These are phyloP conservation scores for Acacia melanoxylon DNA, from an alignment of 306 rosid species.

Conservation along the genomic window DNA sequence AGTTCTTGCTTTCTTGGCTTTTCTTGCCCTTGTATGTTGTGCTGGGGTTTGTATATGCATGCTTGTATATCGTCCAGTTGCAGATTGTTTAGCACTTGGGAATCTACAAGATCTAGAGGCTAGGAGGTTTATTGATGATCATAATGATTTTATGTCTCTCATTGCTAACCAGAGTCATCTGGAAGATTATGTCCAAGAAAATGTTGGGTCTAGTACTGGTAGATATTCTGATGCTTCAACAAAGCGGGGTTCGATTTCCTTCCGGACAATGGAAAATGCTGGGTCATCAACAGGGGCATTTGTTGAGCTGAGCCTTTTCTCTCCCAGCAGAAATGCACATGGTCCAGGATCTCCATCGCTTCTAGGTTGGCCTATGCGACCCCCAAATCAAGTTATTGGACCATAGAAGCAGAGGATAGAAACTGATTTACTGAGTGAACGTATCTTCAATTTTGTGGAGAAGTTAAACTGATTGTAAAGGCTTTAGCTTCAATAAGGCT, in stretches of 20 bases:
- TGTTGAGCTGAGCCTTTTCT: slow-evolving; percentile 94
- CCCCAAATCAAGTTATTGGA: slow-evolving; percentile 46
- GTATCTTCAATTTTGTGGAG: slow-evolving; percentile 78
- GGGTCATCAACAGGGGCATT: slow-evolving; percentile 69
- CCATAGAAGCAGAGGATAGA: slow-evolving; percentile 45
- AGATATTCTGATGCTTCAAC: slow-evolving; percentile 74
- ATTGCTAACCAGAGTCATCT: slow-evolving; percentile 73
- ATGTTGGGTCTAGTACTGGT: slow-evolving; percentile 55
- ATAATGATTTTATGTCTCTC: slow-evolving; percentile 71
- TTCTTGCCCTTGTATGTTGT: slow-evolving; percentile 84
- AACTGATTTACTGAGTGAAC: slow-evolving; percentile 47
- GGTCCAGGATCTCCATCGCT: slow-evolving; percentile 88
- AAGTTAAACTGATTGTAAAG: slow-evolving; percentile 83
- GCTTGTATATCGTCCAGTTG: slow-evolving; percentile 92
- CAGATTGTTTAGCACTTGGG: slow-evolving; percentile 89
- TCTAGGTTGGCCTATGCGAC: slow-evolving; percentile 84
- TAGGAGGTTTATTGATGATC: slow-evolving; percentile 63
- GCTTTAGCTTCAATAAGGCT: slow-evolving; percentile 76
- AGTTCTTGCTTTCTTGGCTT: slow-evolving; percentile 89
- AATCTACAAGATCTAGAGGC: slow-evolving; percentile 77
- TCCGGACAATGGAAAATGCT: slow-evolving; percentile 64
- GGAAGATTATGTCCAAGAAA: slow-evolving; percentile 53
- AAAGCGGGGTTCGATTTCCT: slow-evolving; percentile 87
- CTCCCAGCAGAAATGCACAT: slow-evolving; percentile 68
- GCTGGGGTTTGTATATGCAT: slow-evolving; percentile 86